Base-by-base conservation (phyloP, 257 asterid species). In the Oldenlandia corymbosa region DNA sequence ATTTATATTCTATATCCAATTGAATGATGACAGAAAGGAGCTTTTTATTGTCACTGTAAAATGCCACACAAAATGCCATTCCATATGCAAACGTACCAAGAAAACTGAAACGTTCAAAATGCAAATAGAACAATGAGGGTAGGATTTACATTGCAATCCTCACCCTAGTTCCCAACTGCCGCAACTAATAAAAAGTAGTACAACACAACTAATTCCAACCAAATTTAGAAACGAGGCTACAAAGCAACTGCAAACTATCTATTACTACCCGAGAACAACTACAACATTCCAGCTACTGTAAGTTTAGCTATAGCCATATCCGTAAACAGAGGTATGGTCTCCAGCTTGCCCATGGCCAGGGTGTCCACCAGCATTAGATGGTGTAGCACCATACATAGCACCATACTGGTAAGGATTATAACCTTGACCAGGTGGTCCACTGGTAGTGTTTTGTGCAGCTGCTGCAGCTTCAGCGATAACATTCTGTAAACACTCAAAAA, bases 401-500 rank as follows among this genome's bases (percentile, higher is more conserved):
- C 83, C 83, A 5, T 80, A 84, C 69, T 81, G 70, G 66, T 86
- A 84, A 5, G 93, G 76, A 71, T 80, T 83, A 55, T 89, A 86
- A 70, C 81, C 84, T 69, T 82, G 92, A 69, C 62, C 68, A 32
- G 88, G 85, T 49, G 79, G 79, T 63, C 79, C 81, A 3, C 80
- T 81, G 46, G 63, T 66, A 30, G 76, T 10, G 48, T 72, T 78
- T 60, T 80, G 89, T 42, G 76, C 66, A 55, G 71, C 66, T 67
- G 67, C 71, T 60, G 73, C 79, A 18, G 90, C 93, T 28, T 86
- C 97, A 53, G 94, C 93, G 11, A 89, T 72, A 31, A 71, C 76
- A 72, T 83, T 89, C 97, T 89, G 85, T 81, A 82, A n/a, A 37
- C 26, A 28, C 2, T 34, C 8, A 36, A 34, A 63, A 21, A 18